Conservation (phyloP, 306 rosid genomes). For the Vigna trinervia region DNA sequence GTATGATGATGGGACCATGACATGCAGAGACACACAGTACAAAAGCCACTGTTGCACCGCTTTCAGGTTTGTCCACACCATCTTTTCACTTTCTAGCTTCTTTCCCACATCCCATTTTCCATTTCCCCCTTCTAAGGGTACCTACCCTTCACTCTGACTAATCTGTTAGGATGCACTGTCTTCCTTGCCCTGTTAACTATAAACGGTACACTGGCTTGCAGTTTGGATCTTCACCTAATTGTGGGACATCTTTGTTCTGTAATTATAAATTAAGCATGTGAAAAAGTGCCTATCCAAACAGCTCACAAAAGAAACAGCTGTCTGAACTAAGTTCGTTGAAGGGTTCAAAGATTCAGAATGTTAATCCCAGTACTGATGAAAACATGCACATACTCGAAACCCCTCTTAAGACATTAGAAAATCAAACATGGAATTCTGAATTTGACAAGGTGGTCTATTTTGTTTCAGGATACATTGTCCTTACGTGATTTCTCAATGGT, state of each 20-base stretch:
- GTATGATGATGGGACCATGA: constrained; percentile 21
- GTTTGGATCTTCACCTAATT: constrained; percentile 24
- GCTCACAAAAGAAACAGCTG: constrained; percentile 15
- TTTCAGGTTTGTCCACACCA: constrained; percentile 42
- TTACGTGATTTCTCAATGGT: constrained; percentile 1
- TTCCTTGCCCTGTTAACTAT: constrained; percentile 18
- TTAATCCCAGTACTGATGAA: neutral
- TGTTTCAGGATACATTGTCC: constrained; percentile 18
- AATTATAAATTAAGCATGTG: constrained; percentile 4
- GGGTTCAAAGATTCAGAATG: neutral
- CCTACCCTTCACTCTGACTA: constrained; percentile 4
- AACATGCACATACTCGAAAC: neutral
- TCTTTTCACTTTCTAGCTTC: constrained; percentile 36
- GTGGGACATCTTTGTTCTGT: constrained; percentile 29
- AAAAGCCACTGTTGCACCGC: constrained; percentile 35
- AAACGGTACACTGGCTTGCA: neutral
- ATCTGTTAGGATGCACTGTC: neutral
- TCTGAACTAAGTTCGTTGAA: constrained; percentile 4
- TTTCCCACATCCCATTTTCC: constrained; percentile 21
- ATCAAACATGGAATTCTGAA: constrained; percentile 1
- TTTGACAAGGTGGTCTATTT: constrained; percentile 8
- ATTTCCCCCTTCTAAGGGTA: constrained; percentile 11
- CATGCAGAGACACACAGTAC: constrained; percentile 35
- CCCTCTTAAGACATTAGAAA: neutral
- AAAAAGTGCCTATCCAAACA: constrained; percentile 4